Conservation (phyloP, 345 rosid species). For the Litchi chinensis region DNA sequence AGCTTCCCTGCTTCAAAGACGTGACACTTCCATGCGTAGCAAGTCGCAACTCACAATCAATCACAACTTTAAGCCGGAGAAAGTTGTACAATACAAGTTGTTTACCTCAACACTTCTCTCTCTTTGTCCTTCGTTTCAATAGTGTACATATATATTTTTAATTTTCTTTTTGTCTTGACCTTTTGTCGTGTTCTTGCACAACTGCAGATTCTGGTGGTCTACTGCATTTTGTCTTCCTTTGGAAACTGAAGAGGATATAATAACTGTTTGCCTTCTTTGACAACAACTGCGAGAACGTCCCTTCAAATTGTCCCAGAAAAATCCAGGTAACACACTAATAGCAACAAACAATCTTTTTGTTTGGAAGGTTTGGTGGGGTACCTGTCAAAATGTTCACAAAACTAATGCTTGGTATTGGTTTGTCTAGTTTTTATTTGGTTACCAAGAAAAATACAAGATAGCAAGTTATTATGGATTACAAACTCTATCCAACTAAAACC, state of each 20-base stretch:
- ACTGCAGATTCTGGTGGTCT: no score
- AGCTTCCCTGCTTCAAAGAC: no score
- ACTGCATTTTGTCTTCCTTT: not conserved
- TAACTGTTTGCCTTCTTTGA: no score
- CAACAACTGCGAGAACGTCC: not conserved
- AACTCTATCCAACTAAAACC: constrained; percentile 1
- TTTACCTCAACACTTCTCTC: no score
- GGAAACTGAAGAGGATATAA: not conserved
- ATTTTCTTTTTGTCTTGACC: no score
- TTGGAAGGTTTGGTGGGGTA: not conserved
- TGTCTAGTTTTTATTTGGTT: constrained; percentile 21
- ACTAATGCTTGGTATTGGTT: not conserved
- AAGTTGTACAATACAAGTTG: no score
- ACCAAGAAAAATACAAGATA: constrained; percentile 20
- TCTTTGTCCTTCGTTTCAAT: no score
- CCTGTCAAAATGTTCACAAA: not conserved
- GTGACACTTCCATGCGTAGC: no score
- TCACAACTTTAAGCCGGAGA: no score
- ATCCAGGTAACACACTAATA: not conserved
- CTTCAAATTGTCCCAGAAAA: not conserved
- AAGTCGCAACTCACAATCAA: no score
- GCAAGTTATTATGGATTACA: constrained; percentile 3
- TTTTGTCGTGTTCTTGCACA: no score
- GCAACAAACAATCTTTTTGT: not conserved
- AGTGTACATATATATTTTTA: no score